Evolutionary conservation across 345 rosid genomes (phyloP).

Genomic region (Eucalyptus caleyi): DNA sequence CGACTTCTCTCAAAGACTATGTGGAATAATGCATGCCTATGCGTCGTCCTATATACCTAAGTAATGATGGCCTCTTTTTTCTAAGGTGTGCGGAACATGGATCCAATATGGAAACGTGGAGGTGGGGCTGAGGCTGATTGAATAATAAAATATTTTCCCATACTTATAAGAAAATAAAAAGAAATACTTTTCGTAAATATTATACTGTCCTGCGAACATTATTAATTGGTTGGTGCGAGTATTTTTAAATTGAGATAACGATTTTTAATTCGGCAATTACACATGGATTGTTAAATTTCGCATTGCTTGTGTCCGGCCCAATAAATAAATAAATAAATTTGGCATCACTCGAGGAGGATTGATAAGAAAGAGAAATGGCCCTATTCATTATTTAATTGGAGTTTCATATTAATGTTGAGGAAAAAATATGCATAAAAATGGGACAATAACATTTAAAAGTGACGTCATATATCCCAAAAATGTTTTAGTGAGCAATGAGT

Average conservation of each 20-base stretch:
- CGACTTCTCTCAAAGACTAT: not conserved
- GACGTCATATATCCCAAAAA: not conserved
- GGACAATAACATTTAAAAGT: not conserved
- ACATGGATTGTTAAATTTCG: not conserved
- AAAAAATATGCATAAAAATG: not conserved
- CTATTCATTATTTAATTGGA: not conserved
- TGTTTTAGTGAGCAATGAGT: not conserved
- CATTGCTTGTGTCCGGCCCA: not conserved
- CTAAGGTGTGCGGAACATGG: not conserved
- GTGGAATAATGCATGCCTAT: not conserved
- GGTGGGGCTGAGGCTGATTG: not conserved
- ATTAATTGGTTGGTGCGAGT: not conserved
- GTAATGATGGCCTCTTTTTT: not conserved
- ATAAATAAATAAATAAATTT: not conserved
- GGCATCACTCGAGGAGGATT: not conserved
- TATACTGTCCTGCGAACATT: not conserved
- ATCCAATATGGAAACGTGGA: not conserved
- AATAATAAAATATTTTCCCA: not conserved
- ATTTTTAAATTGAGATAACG: not conserved
- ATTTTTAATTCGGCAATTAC: not conserved
- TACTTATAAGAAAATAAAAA: not conserved
- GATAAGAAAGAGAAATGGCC: not conserved
- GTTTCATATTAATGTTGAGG: not conserved
- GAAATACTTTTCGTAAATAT: not conserved
- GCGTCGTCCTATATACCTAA: not conserved